Conservation (phyloP, 345 rosid genomes). For the Acer negundo region DNA sequence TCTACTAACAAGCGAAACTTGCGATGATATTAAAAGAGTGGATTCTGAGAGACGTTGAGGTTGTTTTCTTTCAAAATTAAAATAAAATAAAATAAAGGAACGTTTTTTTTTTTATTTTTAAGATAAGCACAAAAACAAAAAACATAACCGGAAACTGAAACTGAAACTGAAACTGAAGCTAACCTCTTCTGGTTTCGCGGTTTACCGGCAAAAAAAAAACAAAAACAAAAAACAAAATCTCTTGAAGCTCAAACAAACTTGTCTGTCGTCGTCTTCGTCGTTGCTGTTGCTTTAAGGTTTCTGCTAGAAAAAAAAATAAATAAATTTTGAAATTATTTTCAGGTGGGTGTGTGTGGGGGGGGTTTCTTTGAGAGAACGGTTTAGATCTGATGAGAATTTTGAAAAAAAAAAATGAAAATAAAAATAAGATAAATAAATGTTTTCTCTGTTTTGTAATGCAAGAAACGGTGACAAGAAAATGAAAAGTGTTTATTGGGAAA, state of each 20-base stretch:
- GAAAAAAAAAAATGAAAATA: not conserved
- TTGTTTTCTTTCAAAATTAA: conserved; percentile 16
- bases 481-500: conserved; percentile 1
- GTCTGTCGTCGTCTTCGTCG: too few relatives aligned
- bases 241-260: not conserved
- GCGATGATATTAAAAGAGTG: conserved; percentile 19
- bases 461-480: not conserved
- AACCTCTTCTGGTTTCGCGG: conserved; percentile 8
- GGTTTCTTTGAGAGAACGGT: conserved; percentile 24
- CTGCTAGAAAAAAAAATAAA: not conserved
- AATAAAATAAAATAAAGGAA: not conserved
- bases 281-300: conserved; percentile 13
- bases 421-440: not conserved
- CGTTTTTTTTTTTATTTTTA: not conserved
- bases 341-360: conserved; percentile 9
- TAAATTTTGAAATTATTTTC: conserved; percentile 20
- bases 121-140: not conserved
- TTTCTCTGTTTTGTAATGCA: not conserved
- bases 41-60: conserved; percentile 14
- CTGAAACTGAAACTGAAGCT: conserved; percentile 7
- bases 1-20: conserved; percentile 22
- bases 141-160: conserved; percentile 3
- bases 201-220: not conserved
- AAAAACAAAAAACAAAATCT: not conserved
- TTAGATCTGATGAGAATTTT: conserved; percentile 19